Base-by-base conservation (phyloP, 78 protist genomes). In the Dictyostelium intermedium region DNA sequence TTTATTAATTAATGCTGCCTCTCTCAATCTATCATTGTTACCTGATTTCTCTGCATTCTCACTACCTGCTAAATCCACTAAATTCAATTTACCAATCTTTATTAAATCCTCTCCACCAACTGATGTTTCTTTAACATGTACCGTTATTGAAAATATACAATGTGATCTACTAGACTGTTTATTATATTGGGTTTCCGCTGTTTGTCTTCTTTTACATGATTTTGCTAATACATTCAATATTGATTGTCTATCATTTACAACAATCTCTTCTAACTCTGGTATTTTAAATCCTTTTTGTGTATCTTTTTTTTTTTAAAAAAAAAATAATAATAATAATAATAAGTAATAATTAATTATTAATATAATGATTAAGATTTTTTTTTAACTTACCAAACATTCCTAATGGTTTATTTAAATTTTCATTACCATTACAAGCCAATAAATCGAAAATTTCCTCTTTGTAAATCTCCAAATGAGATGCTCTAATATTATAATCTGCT, bases 41-140 rank as follows among this genome's bases (percentile, higher is more conserved):
- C 99, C 99, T 47, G 97, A 80, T 63, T 97, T 83, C 30, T 96
- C 97, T 30, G 98, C 95, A 91, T 97, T 96, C 81, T 99, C 99
- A 2, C 95, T 79, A 30, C 99, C 99, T 5, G 99, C 99, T 16
- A 98, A 83, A 91, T 98, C 99, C 11, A 99, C 99, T 63, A 99
- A 86, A 91, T 98, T 93, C 80, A 99, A 73, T 89, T 98, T 98
- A 23, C 99, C 99, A 60, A 91, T 96, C 41, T 86, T 78, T 69
- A 97, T 27, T 27, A 98, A 69, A 60, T 97, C 99, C 78, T 97
- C 98, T 1, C 99, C 99, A 14, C 66, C 86, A 27, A 84, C 70
- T n/a, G 97, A 96, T 14, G 92, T 25, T 92, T 97, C 98, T 81
- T 98, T 97, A 78, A 97, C 91, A 89, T 83, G 97, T 14, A 97